Percentiles rank a stretch among this genome's conserved stretches.
These are phyloP conservation scores for Fistulifera pelliculosa DNA, from an alignment of 108 stramenopile species.

Conservation along the genomic window DNA sequence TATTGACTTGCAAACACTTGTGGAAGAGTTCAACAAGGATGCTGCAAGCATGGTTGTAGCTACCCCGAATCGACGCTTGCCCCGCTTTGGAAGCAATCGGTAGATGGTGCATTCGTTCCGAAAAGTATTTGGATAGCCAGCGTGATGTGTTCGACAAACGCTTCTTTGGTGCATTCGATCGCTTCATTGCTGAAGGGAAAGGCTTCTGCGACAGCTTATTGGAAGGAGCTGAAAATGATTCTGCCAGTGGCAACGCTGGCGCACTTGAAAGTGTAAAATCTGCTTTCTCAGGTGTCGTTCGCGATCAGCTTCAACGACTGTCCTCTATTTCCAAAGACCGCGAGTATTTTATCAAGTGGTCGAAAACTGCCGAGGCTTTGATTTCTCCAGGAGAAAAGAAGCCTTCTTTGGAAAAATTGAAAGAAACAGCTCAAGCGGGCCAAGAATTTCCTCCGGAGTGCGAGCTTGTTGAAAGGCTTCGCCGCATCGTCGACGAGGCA, in stretches of 20 bases:
- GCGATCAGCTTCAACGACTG: constrained; percentile 47
- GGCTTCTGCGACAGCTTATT: constrained; percentile 20
- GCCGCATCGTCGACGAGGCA: constrained; percentile 28
- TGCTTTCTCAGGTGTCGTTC: constrained; percentile 18
- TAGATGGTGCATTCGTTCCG: constrained; percentile 36
- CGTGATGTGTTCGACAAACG: constrained; percentile 43
- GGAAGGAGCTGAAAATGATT: too few relatives aligned
- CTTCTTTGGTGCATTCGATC: constrained; percentile 53
- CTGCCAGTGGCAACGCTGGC: too few relatives aligned
- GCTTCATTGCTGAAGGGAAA: constrained; percentile 46
- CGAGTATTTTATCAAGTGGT: constrained; percentile 55
- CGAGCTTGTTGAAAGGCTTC: constrained; percentile 51
- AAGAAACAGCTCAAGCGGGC: constrained; percentile 35
- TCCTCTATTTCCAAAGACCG: constrained; percentile 35
- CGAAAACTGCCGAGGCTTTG: constrained; percentile 32
- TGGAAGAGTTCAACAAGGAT: constrained; percentile 30
- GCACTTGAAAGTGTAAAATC: too few relatives aligned
- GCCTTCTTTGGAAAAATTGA: constrained; percentile 41
- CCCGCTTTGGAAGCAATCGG: constrained; percentile 35
- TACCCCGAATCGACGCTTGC: constrained; percentile 43
- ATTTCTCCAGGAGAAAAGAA: constrained; percentile 41
- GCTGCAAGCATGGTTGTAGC: constrained; percentile 27
- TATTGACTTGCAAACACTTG: constrained; percentile 17
- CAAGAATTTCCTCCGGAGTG: constrained; percentile 41
- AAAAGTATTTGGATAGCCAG: constrained; percentile 36